phyloP scores from a whole-genome alignment of 352 stramenopile species.

The Thraustochytrium sp. region DNA sequence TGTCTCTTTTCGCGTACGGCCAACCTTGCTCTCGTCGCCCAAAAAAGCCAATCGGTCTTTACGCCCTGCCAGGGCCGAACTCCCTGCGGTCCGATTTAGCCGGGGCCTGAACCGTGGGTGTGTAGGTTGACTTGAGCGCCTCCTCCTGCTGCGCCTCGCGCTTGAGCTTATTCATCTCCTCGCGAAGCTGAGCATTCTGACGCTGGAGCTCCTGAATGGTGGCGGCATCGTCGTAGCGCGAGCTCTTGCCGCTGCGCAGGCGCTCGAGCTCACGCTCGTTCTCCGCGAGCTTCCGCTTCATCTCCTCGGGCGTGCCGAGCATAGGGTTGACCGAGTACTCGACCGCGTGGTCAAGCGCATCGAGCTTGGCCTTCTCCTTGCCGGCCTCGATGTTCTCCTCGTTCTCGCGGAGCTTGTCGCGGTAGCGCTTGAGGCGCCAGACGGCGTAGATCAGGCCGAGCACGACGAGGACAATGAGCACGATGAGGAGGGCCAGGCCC shows the following conservation, averaged over 20 bases:
- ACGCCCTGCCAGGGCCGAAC: not conserved
- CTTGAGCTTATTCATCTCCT: slow-evolving; percentile 47
- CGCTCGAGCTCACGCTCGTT: slow-evolving; percentile 32
- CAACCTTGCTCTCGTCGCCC: no score
- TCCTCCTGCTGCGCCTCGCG: slow-evolving; percentile 35
- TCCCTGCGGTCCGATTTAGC: slow-evolving; percentile 14
- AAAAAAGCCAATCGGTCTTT: no score
- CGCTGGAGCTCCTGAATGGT: slow-evolving; percentile 11
- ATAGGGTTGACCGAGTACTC: slow-evolving; percentile 36
- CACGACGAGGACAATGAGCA: slow-evolving; percentile 34
- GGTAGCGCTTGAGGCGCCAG: slow-evolving; percentile 15
- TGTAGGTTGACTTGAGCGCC: not conserved
- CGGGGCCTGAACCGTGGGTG: not conserved
- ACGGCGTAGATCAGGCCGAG: slow-evolving; percentile 30
- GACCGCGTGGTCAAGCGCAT: slow-evolving; percentile 20
- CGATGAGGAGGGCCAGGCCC: slow-evolving; percentile 40
- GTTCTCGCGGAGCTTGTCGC: slow-evolving; percentile 34
- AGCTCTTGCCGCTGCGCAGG: slow-evolving; percentile 27
- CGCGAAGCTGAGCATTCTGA: slow-evolving; percentile 39
- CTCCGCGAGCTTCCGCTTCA: slow-evolving; percentile 39
- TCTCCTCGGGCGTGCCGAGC: slow-evolving; percentile 37
- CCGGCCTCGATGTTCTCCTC: slow-evolving; percentile 39
- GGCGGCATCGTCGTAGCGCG: not conserved
- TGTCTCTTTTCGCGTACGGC: no score
- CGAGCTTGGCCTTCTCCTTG: slow-evolving; percentile 39